A percentile compares a stretch with the other conserved stretches of the same genome.
These are phyloP conservation scores for Naegleria fowleri DNA, from an alignment of 208 protist species.

Conservation along the genomic window DNA sequence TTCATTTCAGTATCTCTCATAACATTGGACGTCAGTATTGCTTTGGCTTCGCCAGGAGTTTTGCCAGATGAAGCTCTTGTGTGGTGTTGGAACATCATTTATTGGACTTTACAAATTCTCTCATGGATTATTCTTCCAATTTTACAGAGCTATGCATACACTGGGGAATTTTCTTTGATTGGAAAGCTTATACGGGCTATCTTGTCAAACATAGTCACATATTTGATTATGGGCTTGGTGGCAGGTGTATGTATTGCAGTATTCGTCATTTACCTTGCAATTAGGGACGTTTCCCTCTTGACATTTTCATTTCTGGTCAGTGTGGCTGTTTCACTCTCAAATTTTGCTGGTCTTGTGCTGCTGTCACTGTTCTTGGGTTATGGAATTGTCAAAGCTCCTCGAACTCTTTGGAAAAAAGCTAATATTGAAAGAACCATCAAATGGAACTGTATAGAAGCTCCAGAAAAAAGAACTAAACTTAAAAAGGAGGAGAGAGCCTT, in stretches of 20 bases:
- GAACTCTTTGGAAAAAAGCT: background rate
- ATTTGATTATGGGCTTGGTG: background rate
- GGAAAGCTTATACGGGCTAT: background rate
- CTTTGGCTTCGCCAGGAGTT: background rate
- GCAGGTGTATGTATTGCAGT: background rate
- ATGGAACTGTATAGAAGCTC: background rate
- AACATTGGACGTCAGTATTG: background rate
- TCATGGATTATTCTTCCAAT: slow-evolving; percentile 1
- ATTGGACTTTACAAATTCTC: background rate
- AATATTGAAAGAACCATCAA: background rate
- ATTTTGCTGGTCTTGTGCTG: background rate
- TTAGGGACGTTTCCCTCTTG: background rate
- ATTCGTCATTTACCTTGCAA: background rate
- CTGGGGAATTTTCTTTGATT: background rate
- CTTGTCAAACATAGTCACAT: background rate
- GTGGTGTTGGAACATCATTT: background rate
- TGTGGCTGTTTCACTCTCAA: background rate
- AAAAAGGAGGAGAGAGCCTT: background rate
- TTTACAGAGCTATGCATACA: background rate
- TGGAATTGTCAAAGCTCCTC: background rate
- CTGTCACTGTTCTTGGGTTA: background rate
- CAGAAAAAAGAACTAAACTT: background rate
- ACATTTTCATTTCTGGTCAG: background rate
- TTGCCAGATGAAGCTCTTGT: background rate
- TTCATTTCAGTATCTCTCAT: background rate